Base-by-base conservation (phyloP, 140 eudicot species). In the Flaveria floridana region DNA sequence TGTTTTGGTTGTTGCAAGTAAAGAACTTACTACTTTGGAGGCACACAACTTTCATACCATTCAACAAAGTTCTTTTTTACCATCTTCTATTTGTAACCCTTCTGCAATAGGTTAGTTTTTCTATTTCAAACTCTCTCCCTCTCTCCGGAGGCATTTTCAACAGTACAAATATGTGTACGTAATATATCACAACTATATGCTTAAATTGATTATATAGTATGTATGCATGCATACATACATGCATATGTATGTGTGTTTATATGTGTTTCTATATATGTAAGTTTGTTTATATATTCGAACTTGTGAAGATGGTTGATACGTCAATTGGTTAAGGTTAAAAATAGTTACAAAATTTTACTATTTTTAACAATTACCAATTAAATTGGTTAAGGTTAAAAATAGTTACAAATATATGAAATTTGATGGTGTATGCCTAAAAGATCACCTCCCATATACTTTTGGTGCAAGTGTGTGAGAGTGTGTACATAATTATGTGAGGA, bases 11-110 rank as follows among this genome's bases (percentile, higher is more conserved):
- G 42, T 61, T 47, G 65, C 82, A 59, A 70, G 82, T 19, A 61
- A 70, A 47, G 77, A 48, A 8, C 20, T 30, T 28, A 42, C 52
- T 28, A 42, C 52, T 77, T 69, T 69, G 64, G 64, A 23, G 28
- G 56, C 46, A 58, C 53, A 48, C 72, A 65, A 70, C 34, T 78
- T 47, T 61, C 71, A 70, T 70, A 78, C 76, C 65, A 26, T 78
- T 71, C 64, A 70, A 61, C 59, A 34, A 70, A 78, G 76, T 61
- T 78, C 82, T 10, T 61, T 78, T 30, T 12, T 59, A 47, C 65
- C 76, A 14, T 78, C 82, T 28, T 70, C 82, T 51, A 48, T n/a
- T 18, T 78, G 82, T 34, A 47, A 23, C 44, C 77, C 77, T 8
- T 78, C 82, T 46, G n/a, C 47, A 48, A 34, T 34, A 28, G 82